These are phyloP conservation scores for Arxiozyma bovina DNA, from an alignment of 1,139 yeast species.

Conservation along the genomic window DNA sequence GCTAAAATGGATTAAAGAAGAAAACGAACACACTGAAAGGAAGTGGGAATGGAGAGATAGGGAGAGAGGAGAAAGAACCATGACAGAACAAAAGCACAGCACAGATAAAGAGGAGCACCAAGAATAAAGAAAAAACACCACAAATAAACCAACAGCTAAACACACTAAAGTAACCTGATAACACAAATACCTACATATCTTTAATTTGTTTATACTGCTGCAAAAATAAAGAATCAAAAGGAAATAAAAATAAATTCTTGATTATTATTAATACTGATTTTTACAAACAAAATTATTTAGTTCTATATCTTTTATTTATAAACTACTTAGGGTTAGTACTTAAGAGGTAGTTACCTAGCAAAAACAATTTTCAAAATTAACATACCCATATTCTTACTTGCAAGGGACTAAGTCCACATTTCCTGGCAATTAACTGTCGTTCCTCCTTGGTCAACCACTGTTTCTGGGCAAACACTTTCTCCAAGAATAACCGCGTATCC, in stretches of 20 bases:
- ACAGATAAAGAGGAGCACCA: not conserved
- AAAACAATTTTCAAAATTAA: conserved; percentile 4
- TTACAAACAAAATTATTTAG: conserved; percentile 6
- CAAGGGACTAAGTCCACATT: conserved; percentile 10
- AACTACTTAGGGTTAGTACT: conserved; percentile 8
- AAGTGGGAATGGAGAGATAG: no score
- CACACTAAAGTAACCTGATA: not conserved
- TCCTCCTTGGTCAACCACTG: conserved; percentile 11
- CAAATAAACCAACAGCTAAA: not conserved
- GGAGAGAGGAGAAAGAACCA: no score
- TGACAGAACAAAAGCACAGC: not conserved
- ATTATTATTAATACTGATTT: no score
- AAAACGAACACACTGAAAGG: not conserved
- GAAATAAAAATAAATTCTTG: not conserved
- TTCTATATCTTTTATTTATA: conserved; percentile 1
- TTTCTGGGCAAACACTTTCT: conserved; percentile 8
- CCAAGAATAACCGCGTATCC: conserved; percentile 6
- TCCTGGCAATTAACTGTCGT: conserved; percentile 8
- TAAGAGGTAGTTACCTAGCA: conserved; percentile 5
- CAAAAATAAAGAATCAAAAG: conserved; percentile 10
- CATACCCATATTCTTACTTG: conserved; percentile 11
- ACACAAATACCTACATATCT: conserved; percentile 2
- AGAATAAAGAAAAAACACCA: not conserved
- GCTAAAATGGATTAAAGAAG: no score
- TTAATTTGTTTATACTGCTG: conserved; percentile 8